phyloP scores from a whole-genome alignment of 2,329 filamentous ascomycete genomes.

The Colletotrichum navitas region DNA sequence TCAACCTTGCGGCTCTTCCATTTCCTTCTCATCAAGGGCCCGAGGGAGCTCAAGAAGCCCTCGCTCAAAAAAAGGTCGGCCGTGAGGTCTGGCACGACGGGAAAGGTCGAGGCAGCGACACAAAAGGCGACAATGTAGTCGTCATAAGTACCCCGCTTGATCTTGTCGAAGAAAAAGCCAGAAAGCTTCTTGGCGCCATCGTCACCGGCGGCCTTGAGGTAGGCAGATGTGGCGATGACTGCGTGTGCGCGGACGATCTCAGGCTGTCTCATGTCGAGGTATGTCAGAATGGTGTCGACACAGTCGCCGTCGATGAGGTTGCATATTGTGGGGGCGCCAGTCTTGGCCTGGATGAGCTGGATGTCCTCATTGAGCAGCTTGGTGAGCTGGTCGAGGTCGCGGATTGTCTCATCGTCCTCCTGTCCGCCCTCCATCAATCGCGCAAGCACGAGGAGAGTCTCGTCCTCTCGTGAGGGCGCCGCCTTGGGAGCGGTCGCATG shows the following conservation, averaged over 20 bases:
- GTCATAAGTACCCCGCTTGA: slow-evolving; percentile 83
- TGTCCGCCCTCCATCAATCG: slow-evolving; percentile 91
- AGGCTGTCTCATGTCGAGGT: slow-evolving; percentile 85
- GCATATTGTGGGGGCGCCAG: slow-evolving; percentile 63
- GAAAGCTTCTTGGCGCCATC: slow-evolving; percentile 77
- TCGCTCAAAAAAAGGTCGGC: slow-evolving; percentile 87
- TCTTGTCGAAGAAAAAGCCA: slow-evolving; percentile 79
- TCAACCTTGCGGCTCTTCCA: slow-evolving; percentile 90
- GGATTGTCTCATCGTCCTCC: slow-evolving; percentile 79
- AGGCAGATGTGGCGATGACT: slow-evolving; percentile 83
- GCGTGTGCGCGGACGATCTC: slow-evolving; percentile 83
- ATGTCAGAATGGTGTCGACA: slow-evolving; percentile 87
- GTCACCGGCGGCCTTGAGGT: slow-evolving; percentile 82
- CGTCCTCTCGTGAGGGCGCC: slow-evolving; percentile 63
- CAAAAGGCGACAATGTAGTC: slow-evolving; percentile 94
- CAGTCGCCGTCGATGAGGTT: slow-evolving; percentile 78
- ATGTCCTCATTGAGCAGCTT: slow-evolving; percentile 70
- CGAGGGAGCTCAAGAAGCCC: slow-evolving; percentile 83
- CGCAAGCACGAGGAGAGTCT: slow-evolving; percentile 83
- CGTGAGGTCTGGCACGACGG: slow-evolving; percentile 81
- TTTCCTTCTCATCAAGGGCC: slow-evolving; percentile 80
- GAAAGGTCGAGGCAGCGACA: slow-evolving; percentile 89
- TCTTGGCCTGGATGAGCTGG: slow-evolving; percentile 52
- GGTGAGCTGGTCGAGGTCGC: slow-evolving; percentile 69
- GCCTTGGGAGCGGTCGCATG: slow-evolving; percentile 49